Conservation (phyloP, 2,329 filamentous ascomycete species). For the Sporothrix brasiliensis region DNA sequence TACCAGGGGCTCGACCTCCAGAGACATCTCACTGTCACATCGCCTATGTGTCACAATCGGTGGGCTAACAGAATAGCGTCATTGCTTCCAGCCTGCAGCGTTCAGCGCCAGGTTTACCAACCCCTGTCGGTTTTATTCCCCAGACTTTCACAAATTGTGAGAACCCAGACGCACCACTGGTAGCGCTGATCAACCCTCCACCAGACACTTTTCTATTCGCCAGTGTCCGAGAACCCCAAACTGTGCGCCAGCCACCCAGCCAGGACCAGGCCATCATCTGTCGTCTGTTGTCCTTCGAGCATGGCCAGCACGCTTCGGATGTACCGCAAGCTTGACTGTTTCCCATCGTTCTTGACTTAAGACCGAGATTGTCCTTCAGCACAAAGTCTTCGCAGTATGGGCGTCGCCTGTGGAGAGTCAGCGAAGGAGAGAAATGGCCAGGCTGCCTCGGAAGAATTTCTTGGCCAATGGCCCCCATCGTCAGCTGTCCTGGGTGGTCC, state of each 20-base stretch:
- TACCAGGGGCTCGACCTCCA: not conserved
- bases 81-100: too few species aligned
- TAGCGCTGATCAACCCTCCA: constrained; percentile 29
- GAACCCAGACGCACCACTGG: constrained; percentile 6
- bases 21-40: constrained; percentile 22
- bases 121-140: constrained; percentile 30
- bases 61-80: constrained; percentile 11
- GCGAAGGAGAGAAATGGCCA: constrained; percentile 6
- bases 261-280: not conserved
- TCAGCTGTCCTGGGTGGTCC: not conserved
- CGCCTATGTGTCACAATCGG: constrained; percentile 19
- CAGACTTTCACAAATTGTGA: constrained; percentile 31
- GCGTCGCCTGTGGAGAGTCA: not conserved
- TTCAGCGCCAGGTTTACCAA: too few species aligned
- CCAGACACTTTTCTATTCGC: not conserved
- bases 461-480: not conserved
- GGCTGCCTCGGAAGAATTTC: not conserved
- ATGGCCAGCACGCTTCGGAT: not conserved
- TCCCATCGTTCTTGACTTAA: not conserved
- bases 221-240: not conserved
- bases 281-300: not conserved
- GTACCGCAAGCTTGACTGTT: not conserved
- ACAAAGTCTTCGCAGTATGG: not conserved
- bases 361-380: not conserved
- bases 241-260: not conserved